A percentile compares a stretch with the other conserved stretches of the same genome.
Evolutionary conservation across 805 yeast species (phyloP).

Genomic region (Wickerhamiella sergipiensis): DNA sequence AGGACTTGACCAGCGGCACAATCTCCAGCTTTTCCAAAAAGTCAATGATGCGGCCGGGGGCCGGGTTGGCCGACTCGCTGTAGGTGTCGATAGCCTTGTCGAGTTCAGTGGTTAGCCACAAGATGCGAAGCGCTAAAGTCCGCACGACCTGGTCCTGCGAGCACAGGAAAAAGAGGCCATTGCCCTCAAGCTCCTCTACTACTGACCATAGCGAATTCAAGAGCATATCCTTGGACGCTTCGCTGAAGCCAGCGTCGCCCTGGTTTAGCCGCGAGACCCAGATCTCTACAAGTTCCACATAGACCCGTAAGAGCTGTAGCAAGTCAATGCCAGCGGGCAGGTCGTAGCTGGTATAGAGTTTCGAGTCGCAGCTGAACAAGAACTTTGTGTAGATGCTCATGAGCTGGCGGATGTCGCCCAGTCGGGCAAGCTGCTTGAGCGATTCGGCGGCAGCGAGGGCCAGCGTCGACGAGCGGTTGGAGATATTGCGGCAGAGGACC

Average conservation of each 20-base stretch:
- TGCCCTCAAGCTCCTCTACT: conserved; percentile 91
- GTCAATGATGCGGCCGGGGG: conserved; percentile 36
- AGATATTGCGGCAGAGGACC: conserved; percentile 59
- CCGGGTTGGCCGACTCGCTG: conserved; percentile 18
- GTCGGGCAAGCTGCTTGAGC: conserved; percentile 50
- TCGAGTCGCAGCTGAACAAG: conserved; percentile 67
- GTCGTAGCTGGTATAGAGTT: conserved; percentile 32
- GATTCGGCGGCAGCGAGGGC: conserved; percentile 51
- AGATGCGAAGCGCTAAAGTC: conserved; percentile 57
- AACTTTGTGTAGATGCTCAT: conserved; percentile 64
- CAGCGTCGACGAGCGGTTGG: conserved; percentile 51
- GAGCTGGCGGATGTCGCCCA: conserved; percentile 53
- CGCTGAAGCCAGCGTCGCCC: conserved; percentile 12
- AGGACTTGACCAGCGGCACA: conserved; percentile 41
- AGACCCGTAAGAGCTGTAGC: conserved; percentile 44
- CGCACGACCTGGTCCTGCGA: conserved; percentile 73
- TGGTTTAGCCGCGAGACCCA: conserved; percentile 41
- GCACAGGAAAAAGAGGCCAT: conserved; percentile 81
- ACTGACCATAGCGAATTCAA: conserved; percentile 51
- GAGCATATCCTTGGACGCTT: conserved; percentile 6
- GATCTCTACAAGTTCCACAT: conserved; percentile 63
- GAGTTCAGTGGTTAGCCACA: conserved; percentile 70
- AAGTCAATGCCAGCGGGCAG: conserved; percentile 50
- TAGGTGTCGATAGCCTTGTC: conserved; percentile 65
- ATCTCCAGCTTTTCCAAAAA: conserved; percentile 61